Percentiles rank a stretch among this genome's conserved stretches.
Conservation (phyloP, 2,329 filamentous ascomycete species). For the Fusarium sp. region DNA sequence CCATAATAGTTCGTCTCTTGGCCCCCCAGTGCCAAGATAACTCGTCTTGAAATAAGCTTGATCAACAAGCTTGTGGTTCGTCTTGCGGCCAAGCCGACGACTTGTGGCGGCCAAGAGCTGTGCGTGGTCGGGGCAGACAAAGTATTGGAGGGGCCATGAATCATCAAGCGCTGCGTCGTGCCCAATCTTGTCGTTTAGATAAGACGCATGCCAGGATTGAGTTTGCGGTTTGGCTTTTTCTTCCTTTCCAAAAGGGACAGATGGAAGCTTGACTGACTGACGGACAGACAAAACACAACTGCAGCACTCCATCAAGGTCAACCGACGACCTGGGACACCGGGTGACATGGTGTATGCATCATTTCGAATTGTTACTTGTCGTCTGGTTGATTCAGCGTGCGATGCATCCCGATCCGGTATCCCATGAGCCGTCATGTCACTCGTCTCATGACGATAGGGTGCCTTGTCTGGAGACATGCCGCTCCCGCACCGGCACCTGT, state of each 20-base stretch:
- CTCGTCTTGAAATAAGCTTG: constrained; percentile 31
- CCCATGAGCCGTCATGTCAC: constrained; percentile 18
- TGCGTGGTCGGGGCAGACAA: not conserved
- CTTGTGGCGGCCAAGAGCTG: constrained; percentile 7
- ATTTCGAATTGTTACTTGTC: constrained; percentile 27
- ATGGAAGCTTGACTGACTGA: constrained; percentile 8
- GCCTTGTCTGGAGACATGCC: not conserved
- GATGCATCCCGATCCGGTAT: constrained; percentile 16
- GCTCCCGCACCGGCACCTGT: not conserved
- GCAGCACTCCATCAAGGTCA: not conserved
- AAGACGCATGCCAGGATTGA: constrained; percentile 2
- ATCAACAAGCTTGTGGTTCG: constrained; percentile 30
- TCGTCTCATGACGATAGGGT: constrained; percentile 21
- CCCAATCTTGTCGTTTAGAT: constrained; percentile 21
- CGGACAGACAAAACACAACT: constrained; percentile 5
- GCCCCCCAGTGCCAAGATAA: constrained; percentile 9
- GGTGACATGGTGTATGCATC: constrained; percentile 30
- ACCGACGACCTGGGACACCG: constrained; percentile 11
- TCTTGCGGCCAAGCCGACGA: constrained; percentile 30
- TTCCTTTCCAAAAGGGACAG: constrained; percentile 2
- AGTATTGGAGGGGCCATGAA: constrained; percentile 9
- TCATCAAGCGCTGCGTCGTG: constrained; percentile 9
- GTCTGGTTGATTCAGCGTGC: not conserved
- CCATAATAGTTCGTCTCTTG: constrained; percentile 17
- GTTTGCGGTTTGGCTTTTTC: not conserved